These are phyloP conservation scores for Asterochloris erici DNA, from an alignment of 139 green algal genomes.

Conservation along the genomic window DNA sequence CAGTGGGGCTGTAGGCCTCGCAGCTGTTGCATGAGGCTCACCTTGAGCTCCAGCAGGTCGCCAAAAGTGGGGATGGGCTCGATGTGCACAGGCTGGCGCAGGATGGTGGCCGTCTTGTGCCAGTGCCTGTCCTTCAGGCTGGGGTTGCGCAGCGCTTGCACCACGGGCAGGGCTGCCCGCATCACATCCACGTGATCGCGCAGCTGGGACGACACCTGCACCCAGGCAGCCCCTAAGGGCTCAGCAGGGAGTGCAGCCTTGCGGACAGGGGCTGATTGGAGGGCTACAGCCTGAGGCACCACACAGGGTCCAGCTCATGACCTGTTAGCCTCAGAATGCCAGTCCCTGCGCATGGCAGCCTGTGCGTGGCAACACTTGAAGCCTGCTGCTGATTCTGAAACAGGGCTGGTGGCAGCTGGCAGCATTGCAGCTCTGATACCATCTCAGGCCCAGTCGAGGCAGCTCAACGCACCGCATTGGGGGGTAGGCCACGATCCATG, in stretches of 20 bases:
- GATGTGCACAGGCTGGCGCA: constrained; percentile 40
- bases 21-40: constrained; percentile 3
- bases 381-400: no score
- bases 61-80: constrained; percentile 61
- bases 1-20: neutral
- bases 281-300: no score
- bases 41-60: constrained; percentile 38
- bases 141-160: constrained; percentile 59
- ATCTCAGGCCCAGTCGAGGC: no score
- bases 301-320: no score
- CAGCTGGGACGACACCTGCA: constrained; percentile 53
- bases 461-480: constrained; percentile 46
- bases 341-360: no score
- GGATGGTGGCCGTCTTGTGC: constrained; percentile 61
- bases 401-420: no score
- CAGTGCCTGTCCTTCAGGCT: constrained; percentile 72
- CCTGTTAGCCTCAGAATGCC: no score
- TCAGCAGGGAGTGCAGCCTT: neutral
- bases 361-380: no score
- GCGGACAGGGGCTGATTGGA: neutral
- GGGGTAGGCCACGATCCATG: constrained; percentile 68
- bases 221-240: neutral
- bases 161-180: constrained; percentile 57
- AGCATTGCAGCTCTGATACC: no score
- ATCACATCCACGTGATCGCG: constrained; percentile 55